phyloP scores from a whole-genome alignment of 768 basidiomycete genomes.

The Kwoniella sp. region DNA sequence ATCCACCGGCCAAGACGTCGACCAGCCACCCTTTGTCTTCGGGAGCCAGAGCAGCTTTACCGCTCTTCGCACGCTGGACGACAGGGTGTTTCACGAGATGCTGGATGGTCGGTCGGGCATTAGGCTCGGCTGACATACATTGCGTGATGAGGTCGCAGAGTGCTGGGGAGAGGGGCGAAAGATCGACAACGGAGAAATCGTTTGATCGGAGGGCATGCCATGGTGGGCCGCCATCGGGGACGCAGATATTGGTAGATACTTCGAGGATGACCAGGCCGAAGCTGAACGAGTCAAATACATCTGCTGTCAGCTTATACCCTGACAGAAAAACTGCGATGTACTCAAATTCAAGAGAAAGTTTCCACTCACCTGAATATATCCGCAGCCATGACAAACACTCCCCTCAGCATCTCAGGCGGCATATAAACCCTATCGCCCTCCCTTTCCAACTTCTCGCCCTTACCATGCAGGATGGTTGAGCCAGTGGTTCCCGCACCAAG shows the following conservation, averaged over 20 bases:
- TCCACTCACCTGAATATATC: constrained; percentile 91
- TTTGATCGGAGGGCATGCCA: constrained; percentile 92
- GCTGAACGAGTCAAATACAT: constrained; percentile 60
- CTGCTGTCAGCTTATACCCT: constrained; percentile 18
- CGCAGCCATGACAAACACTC: constrained; percentile 86
- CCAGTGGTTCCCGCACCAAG: constrained; percentile 36
- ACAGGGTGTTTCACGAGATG: constrained; percentile 50
- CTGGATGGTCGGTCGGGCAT: constrained; percentile 33
- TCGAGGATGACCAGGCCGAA: constrained; percentile 95
- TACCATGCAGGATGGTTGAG: not conserved
- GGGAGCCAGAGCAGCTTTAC: constrained; percentile 48
- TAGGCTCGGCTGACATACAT: constrained; percentile 49
- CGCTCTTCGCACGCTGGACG: constrained; percentile 40
- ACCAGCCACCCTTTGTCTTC: constrained; percentile 49
- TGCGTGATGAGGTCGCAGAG: constrained; percentile 51
- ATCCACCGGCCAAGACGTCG: constrained; percentile 42
- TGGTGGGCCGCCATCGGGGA: constrained; percentile 89
- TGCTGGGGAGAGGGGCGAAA: constrained; percentile 52
- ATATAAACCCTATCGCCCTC: constrained; percentile 98
- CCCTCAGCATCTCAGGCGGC: constrained; percentile 91
- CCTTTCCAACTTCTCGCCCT: constrained; percentile 65
- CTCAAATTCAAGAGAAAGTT: no score
- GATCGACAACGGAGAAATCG: constrained; percentile 70
- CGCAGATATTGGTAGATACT: constrained; percentile 90
- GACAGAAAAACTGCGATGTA: no score